phyloP scores from a whole-genome alignment of 805 yeast species.

The Kazachstania africana region DNA sequence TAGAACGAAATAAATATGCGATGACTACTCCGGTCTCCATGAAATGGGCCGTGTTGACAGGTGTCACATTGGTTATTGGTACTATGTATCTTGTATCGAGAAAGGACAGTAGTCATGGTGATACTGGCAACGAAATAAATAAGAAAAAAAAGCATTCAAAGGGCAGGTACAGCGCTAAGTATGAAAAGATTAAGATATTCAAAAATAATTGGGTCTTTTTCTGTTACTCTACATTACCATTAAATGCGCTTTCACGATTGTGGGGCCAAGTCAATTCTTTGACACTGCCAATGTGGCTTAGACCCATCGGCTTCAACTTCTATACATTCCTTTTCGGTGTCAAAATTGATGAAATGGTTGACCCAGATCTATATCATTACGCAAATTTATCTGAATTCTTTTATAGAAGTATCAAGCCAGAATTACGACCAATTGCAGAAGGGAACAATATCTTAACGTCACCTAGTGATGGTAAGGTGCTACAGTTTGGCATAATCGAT shows the following conservation, averaged over 20 bases:
- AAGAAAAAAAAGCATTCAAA: constrained; percentile 15
- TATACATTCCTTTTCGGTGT: constrained; percentile 80
- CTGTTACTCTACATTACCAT: constrained; percentile 80
- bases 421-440: constrained; percentile 63
- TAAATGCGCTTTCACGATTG: constrained; percentile 78
- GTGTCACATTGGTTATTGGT: constrained; percentile 21
- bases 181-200: constrained; percentile 25
- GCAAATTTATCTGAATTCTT: constrained; percentile 83
- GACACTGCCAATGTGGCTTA: constrained; percentile 75
- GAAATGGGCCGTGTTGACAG: constrained; percentile 22
- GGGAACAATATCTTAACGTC: constrained; percentile 53
- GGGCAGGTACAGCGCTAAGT: constrained; percentile 6
- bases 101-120: constrained; percentile 18
- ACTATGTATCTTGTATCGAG: constrained; percentile 13
- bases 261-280: constrained; percentile 91
- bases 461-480: constrained; percentile 88
- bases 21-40: constrained; percentile 4
- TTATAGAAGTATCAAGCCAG: constrained; percentile 70
- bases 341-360: constrained; percentile 78
- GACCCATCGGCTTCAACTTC: constrained; percentile 69
- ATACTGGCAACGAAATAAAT: constrained; percentile 17
- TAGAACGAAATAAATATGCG: constrained; percentile 3
- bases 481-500: constrained; percentile 68
- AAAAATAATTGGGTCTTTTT: constrained; percentile 72
- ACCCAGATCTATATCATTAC: constrained; percentile 64